Evolutionary conservation across 2,329 filamentous ascomycete species (phyloP), one percentile per base, ranked within the genome.

Genomic region (Dactylellina drechsleri): DNA sequence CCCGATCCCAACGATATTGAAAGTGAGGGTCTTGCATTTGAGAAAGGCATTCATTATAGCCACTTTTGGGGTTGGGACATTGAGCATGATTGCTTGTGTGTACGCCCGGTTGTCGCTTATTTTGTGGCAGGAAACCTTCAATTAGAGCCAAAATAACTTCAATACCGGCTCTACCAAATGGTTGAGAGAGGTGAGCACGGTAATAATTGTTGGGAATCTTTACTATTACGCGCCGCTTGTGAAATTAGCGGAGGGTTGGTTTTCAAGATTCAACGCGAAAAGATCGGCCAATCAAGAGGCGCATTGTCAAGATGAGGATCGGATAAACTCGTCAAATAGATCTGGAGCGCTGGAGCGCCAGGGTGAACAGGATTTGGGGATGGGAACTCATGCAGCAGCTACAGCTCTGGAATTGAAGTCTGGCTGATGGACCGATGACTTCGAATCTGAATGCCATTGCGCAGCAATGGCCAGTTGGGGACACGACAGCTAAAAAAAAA

Each of bases 141-240:
- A 57, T 13, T 4, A 23, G 3, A 60, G 45, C 10, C 10, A 23
- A 26, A 54, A n/a, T 15, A 57, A 23, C n/a, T 54, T 60, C 53
- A 59, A 68, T 16, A 23, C 15, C 23, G 36, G 54, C n/a, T 68
- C 54, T 18, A 52, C 56, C 41, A 43, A 68, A 45, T 65, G 59
- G 64, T 57, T 60, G 58, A 53, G 64, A 41, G 71, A 75, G 56
- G 71, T 68, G 13, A 75, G 64, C 52, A 54, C 64, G 6, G 53
- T 58, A 10, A 59, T 65, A 7, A 65, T 65, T 41, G 71, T 65
- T 16, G 64, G 57, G 18, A 68, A 75, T 26, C 43, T 75, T 20
- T 75, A 67, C n/a, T 57, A 67, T 43, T 64, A 64, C 28, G 70
- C 58, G 23, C 58, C 64, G n/a, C 7, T 53, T 23, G 58, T 65